Evolutionary conservation across 2,329 filamentous ascomycete species (phyloP), one percentile per base, ranked within the genome.

Genomic region (Talaromyces sp.): DNA sequence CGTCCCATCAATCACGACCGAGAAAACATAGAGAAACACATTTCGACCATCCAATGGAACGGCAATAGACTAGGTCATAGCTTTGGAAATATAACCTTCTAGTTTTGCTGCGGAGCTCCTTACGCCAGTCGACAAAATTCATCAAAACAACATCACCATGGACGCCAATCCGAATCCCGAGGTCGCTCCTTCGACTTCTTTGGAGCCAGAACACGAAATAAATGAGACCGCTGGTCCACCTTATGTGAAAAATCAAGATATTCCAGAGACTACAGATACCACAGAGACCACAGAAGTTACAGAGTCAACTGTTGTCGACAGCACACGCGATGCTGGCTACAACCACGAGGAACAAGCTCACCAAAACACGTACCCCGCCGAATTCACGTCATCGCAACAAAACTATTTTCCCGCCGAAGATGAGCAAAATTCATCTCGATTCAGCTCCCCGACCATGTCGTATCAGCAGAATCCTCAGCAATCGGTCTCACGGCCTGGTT

Each of bases 261-360:
- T 54, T 6, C 2, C 64, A 39, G 64, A 45, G 27, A 31, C 14
- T 19, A 58, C 63, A 37, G 61, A 63, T 24, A 8, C 24, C 24
- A 50, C 24, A 33, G 48, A 52, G 22, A 56, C 52, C 5, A 56
- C 48, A 33, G 48, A 52, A 37, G 24, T 33, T 11, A 56, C 33
- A 22, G 60, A 54, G n/a, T 56, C 61, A 14, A 65, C 64, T 24
- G 47, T 62, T 47, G 41, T 65, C 24, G 45, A 54, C 10, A 10
- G 19, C n/a, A 45, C 70, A 45, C 70, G 72, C 66, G 74, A 74
- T 65, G 75, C 75, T 68, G 80, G 75, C 60, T 79, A 79, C 67
- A 77, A 75, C 66, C 80, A 82, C 72, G 77, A 81, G 69, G 78
- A 79, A 22, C 74, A 73, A 60, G 80, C 83, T 16, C 84, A 85